A percentile compares a stretch with the other conserved stretches of the same genome.
Evolutionary conservation across 768 basidiomycete genomes (phyloP).

Genomic region (Psilocybe cubensis): DNA sequence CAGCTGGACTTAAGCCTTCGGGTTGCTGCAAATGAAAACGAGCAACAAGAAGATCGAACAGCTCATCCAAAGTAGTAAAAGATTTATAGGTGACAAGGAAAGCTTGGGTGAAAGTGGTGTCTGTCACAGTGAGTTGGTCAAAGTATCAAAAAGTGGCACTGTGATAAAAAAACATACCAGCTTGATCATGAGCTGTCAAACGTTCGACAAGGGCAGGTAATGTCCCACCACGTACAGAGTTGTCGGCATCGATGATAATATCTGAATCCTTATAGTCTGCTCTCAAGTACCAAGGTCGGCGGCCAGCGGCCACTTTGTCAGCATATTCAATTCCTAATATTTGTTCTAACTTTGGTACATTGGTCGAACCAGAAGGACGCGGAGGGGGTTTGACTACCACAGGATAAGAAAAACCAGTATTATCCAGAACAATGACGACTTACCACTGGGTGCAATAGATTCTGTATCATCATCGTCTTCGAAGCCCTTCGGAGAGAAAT

Average conservation of each 20-base stretch:
- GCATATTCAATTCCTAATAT: slow-evolving; percentile 62
- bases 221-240: slow-evolving; percentile 85
- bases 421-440: slow-evolving; percentile 18
- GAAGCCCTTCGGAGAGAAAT: neutral
- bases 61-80: slow-evolving; percentile 81
- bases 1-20: slow-evolving; percentile 56
- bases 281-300: slow-evolving; percentile 82
- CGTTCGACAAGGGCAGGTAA: slow-evolving; percentile 85
- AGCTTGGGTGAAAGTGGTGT: slow-evolving; percentile 80
- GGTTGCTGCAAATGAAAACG: slow-evolving; percentile 84
- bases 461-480: neutral
- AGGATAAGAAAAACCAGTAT: neutral
- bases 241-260: slow-evolving; percentile 85
- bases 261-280: slow-evolving; percentile 80
- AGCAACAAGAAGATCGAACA: slow-evolving; percentile 79
- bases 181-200: slow-evolving; percentile 88
- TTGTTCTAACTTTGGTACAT: slow-evolving; percentile 71
- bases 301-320: slow-evolving; percentile 45
- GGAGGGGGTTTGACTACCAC: slow-evolving; percentile 32
- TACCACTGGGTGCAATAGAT: slow-evolving; percentile 40
- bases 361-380: slow-evolving; percentile 43
- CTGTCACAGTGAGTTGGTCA: slow-evolving; percentile 35
- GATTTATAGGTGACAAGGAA: slow-evolving; percentile 98
- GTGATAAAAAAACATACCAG: slow-evolving; percentile 52
- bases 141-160: neutral